These are phyloP conservation scores for Glaciozyma martinii DNA, from an alignment of 768 basidiomycete species.

Conservation along the genomic window DNA sequence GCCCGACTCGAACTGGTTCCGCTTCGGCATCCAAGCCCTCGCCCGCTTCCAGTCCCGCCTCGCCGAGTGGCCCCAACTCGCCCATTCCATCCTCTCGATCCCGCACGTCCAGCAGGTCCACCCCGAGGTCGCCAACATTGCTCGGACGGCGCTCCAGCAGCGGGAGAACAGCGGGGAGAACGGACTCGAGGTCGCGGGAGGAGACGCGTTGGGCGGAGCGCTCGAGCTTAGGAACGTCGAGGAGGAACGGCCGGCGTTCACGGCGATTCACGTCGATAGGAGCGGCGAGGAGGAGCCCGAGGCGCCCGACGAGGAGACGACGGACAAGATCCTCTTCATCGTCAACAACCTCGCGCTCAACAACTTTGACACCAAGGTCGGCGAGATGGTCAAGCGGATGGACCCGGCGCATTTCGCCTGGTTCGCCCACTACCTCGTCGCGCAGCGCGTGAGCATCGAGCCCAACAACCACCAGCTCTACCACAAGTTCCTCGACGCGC, in stretches of 20 bases:
- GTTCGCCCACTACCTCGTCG: slow-evolving; percentile 97
- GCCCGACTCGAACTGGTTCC: slow-evolving; percentile 85
- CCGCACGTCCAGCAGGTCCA: slow-evolving; percentile 76
- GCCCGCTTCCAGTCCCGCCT: slow-evolving; percentile 76
- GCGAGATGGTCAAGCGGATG: slow-evolving; percentile 77
- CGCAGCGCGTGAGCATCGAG: slow-evolving; percentile 88
- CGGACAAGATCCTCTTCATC: slow-evolving; percentile 92
- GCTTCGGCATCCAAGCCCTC: slow-evolving; percentile 87
- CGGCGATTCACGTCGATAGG: slow-evolving; percentile 63
- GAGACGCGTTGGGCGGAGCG: background rate
- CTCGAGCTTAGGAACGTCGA: background rate
- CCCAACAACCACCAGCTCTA: slow-evolving; percentile 96
- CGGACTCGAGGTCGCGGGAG: slow-evolving; percentile 23
- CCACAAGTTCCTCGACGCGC: slow-evolving; percentile 79
- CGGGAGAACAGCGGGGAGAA: slow-evolving; percentile 31
- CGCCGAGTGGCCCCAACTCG: slow-evolving; percentile 84
- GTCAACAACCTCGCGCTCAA: slow-evolving; percentile 93
- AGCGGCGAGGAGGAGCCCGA: slow-evolving; percentile 54
- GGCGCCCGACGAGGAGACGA: slow-evolving; percentile 71
- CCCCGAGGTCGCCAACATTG: slow-evolving; percentile 50
- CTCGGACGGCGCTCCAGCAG: slow-evolving; percentile 27
- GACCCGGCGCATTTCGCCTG: slow-evolving; percentile 75
- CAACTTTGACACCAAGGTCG: slow-evolving; percentile 80
- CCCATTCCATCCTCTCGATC: slow-evolving; percentile 76
- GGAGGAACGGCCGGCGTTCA: slow-evolving; percentile 54